Evolutionary conservation across 139 green algal species (phyloP).

Genomic region (Axilococcus clingmanii): DNA sequence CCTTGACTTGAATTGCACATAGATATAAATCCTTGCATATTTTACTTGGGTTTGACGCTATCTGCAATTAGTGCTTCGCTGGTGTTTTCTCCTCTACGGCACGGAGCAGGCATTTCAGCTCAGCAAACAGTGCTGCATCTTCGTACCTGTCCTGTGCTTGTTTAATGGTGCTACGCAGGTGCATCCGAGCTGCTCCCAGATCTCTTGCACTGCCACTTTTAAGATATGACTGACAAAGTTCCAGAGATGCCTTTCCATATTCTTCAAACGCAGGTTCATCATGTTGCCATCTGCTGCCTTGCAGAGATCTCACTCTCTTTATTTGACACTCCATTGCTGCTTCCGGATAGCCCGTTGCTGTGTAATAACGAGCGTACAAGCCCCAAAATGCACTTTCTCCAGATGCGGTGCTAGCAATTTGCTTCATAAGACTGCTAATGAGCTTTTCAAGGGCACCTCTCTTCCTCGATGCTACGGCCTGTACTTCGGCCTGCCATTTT

Average conservation of each 20-base stretch:
- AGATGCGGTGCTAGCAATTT: conserved; percentile 7
- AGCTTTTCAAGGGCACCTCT: neutral
- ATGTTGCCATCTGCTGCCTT: conserved; percentile 36
- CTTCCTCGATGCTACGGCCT: neutral
- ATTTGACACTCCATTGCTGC: conserved; percentile 47
- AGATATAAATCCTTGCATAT: no score
- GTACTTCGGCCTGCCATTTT: no score
- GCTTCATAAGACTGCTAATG: conserved; percentile 13
- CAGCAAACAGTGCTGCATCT: conserved; percentile 16
- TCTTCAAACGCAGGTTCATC: conserved; percentile 29
- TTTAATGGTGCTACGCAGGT: conserved; percentile 54
- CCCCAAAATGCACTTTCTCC: conserved; percentile 24
- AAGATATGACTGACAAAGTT: conserved; percentile 30
- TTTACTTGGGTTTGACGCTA: no score
- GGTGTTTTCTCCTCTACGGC: no score
- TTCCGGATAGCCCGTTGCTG: conserved; percentile 25
- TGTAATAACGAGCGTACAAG: conserved; percentile 31
- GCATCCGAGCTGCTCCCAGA: conserved; percentile 56
- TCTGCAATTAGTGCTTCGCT: no score
- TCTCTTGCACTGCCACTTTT: conserved; percentile 23
- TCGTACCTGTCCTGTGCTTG: conserved; percentile 41
- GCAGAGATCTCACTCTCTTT: conserved; percentile 50
- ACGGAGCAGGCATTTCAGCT: no score
- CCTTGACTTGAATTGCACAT: no score
- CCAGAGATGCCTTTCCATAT: conserved; percentile 39